These are phyloP conservation scores for Clitopilus passeckerianus DNA, from an alignment of 768 basidiomycete genomes.

Conservation along the genomic window DNA sequence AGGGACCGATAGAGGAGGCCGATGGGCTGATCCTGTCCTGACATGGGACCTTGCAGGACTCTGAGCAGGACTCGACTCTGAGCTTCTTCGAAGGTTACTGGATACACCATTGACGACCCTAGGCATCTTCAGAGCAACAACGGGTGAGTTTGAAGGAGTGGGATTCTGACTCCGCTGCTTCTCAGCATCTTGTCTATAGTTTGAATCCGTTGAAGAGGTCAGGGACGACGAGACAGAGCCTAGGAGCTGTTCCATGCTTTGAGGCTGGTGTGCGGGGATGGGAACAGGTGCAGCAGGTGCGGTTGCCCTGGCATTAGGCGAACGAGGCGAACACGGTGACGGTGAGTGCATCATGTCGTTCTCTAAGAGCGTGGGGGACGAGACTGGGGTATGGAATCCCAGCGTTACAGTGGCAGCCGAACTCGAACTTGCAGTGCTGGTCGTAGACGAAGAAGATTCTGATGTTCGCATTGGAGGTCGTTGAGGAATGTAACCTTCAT, in stretches of 20 bases:
- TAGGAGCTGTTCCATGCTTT: neutral
- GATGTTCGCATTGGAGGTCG: neutral
- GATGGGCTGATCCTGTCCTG: neutral
- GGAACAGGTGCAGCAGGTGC: neutral
- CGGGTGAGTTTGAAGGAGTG: conserved; percentile 63
- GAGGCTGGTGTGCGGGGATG: neutral
- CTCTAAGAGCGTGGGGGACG: neutral
- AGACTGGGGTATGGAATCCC: neutral
- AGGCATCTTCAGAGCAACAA: conserved; percentile 23
- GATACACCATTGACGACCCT: conserved; percentile 12
- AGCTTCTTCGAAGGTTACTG: neutral
- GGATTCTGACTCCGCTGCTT: conserved; percentile 31
- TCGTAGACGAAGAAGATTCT: neutral
- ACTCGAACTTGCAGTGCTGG: neutral
- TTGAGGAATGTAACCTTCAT: neutral
- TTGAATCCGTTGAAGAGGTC: neutral
- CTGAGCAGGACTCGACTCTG: neutral
- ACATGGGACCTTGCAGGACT: neutral
- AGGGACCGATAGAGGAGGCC: conserved; percentile 25
- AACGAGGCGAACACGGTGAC: too few relatives aligned
- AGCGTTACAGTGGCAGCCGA: neutral
- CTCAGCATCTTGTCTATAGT: conserved; percentile 12
- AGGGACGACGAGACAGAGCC: neutral
- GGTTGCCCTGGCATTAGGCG: neutral
- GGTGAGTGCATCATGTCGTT: neutral